Evolutionary conservation across 2,329 filamentous ascomycete genomes (phyloP), one percentile per base, ranked within the genome.

Genomic region (Trichoderma guizhouense): DNA sequence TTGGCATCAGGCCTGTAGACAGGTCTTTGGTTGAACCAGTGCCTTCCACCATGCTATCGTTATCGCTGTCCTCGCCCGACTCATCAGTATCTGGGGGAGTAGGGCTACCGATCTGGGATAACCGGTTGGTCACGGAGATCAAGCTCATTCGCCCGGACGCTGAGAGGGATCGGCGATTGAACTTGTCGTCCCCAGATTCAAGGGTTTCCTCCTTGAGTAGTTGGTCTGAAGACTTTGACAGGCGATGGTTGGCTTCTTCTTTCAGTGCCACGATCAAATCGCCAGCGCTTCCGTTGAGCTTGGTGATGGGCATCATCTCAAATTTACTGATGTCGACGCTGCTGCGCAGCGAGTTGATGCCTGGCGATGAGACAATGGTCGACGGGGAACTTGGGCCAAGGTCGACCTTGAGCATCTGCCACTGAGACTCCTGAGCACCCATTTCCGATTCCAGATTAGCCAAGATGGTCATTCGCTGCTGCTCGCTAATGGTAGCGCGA

Each of bases 391-490:
- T 84, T 71, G 84, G 84, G 67, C 82, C 81, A 53, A 90, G 77
- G 47, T 86, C 84, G 30, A 84, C 81, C 71, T 88, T 87, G 80
- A 91, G 84, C 64, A 85, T 81, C 71, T 87, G 85, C 90, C 89
- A 91, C 74, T 87, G 85, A 69, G 83, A 83, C 76, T 90, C 88
- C 76, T 91, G 87, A 74, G 84, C 79, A 0, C 86, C 87, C 84
- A 91, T 88, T 78, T 92, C 90, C 73, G 82, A 82, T 76, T 92
- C 90, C 1, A 92, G 81, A 72, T 89, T 86, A 36, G 88, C 85
- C 2, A 92, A 80, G 3, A 90, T 82, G 39, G 82, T 83, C 71
- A 87, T 79, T 32, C 84, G 82, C 69, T 82, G 82, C 15, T 81
- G 80, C 32, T 84, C 79, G 73, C 79, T 84, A 68, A 81, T 81